Evolutionary conservation across 148 eudicot species (phyloP), one percentile per base, ranked within the genome.

Genomic region (Arbutus unedo): DNA sequence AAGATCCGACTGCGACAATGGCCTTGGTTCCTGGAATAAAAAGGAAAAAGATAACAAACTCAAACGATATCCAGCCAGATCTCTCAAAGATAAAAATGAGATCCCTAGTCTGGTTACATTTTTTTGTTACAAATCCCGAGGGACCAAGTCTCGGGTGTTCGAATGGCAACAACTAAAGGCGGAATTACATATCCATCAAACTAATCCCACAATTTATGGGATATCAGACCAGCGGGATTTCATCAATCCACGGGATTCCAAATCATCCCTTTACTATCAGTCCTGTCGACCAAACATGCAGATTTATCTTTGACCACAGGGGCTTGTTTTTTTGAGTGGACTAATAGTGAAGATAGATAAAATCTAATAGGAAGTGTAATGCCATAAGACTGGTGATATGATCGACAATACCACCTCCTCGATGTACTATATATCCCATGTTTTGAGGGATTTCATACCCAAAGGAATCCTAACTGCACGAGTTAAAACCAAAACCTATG

Each of bases 1-100:
- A 76, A 96, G 82, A 86, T 96, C 98, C 55, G 47, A 55, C 68
- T 96, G 95, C 10, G 86, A 85, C 84, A 95, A 80, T 66, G 91
- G 88, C 83, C 98, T 89, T 48, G 95, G 96, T 71, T 82, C 88
- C 98, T 95, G 89, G 67, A 77, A 76, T 48, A 25, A 55, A 21
- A 57, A n/a, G 59, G 18, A 21, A 21, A 47, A 45, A 38, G 5
- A 7, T 13, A 8, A 74, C 6, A 6, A 54, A 53, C 4, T 48
- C 47, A 14, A 74, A 1, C 6, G 25, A 50, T 74, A 48, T 74
- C 48, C 55, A 74, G 18, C 77, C n/a, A 74, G 55, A 49, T 74
- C 38, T 66, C 43, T 66, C 14, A 14, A 66, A 66, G 71, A 66
- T 51, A 51, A 8, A 8, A 6, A 9, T 25, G 43, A 66, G 7